These are phyloP conservation scores for Solanum verrucosum DNA, from an alignment of 257 asterid genomes.

Conservation along the genomic window DNA sequence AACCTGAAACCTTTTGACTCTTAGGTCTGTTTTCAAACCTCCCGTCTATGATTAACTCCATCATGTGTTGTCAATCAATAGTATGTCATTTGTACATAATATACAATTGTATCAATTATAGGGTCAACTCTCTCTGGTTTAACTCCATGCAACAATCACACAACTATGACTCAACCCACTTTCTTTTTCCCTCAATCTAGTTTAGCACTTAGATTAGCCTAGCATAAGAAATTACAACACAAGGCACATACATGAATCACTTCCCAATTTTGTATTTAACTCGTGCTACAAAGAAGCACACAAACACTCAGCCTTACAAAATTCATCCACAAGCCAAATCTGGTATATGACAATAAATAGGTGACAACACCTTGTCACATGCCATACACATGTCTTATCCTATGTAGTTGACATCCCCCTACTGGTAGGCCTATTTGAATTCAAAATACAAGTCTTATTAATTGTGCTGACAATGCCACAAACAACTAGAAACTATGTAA, in stretches of 20 bases:
- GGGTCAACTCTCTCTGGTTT: neutral
- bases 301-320: too few relatives aligned
- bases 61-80: neutral
- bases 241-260: neutral
- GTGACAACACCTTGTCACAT: neutral
- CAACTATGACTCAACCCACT: neutral
- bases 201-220: too few relatives aligned
- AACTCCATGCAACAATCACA: neutral
- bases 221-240: neutral
- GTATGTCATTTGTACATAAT: neutral
- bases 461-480: neutral
- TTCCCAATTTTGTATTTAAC: neutral
- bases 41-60: neutral
- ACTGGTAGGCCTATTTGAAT: neutral
- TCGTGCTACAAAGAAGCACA: neutral
- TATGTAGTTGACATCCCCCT: neutral
- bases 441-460: neutral
- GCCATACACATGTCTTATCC: neutral
- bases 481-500: neutral
- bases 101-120: neutral
- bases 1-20: neutral
- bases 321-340: too few relatives aligned
- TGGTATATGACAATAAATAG: neutral
- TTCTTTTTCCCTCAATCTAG: neutral
- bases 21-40: neutral